Evolutionary conservation across 2,329 filamentous ascomycete genomes (phyloP).

Genomic region (Westerdykella sp.): DNA sequence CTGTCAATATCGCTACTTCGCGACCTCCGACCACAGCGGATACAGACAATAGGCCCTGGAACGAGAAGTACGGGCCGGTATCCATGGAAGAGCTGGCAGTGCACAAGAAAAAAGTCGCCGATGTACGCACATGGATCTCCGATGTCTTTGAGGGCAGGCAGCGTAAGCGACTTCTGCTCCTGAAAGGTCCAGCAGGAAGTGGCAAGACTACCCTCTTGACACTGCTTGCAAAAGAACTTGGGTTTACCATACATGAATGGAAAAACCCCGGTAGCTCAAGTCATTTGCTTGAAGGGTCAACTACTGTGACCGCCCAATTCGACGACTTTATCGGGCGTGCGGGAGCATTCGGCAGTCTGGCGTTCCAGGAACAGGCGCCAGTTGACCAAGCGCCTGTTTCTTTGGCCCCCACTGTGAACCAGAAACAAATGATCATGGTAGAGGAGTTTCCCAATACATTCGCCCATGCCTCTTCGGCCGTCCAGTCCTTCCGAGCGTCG

Average conservation of each 20-base stretch:
- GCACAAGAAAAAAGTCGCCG: conserved; percentile 86
- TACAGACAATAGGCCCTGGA: conserved; percentile 68
- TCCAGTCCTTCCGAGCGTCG: conserved; percentile 59
- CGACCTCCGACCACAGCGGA: conserved; percentile 12
- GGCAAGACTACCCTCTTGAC: conserved; percentile 87
- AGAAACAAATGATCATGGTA: conserved; percentile 42
- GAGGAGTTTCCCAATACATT: conserved; percentile 49
- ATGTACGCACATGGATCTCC: conserved; percentile 78
- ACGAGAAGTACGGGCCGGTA: conserved; percentile 70
- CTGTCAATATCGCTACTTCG: conserved; percentile 24
- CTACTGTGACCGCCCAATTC: conserved; percentile 73
- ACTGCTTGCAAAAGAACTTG: conserved; percentile 70
- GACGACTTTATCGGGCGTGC: conserved; percentile 84
- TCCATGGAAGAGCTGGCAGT: conserved; percentile 81
- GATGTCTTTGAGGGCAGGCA: conserved; percentile 59
- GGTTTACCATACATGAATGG: conserved; percentile 79
- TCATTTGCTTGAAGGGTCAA: conserved; percentile 54
- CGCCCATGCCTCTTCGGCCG: conserved; percentile 38
- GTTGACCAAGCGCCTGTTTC: conserved; percentile 4
- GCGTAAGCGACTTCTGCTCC: conserved; percentile 65
- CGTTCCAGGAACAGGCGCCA: conserved; percentile 35
- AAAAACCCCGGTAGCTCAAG: conserved; percentile 67
- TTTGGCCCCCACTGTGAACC: conserved; percentile 7
- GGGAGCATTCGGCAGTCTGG: conserved; percentile 70
- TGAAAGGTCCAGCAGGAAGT: conserved; percentile 86